phyloP scores from a whole-genome alignment of 2,329 filamentous ascomycete genomes.

The Fusarium kyushuense region DNA sequence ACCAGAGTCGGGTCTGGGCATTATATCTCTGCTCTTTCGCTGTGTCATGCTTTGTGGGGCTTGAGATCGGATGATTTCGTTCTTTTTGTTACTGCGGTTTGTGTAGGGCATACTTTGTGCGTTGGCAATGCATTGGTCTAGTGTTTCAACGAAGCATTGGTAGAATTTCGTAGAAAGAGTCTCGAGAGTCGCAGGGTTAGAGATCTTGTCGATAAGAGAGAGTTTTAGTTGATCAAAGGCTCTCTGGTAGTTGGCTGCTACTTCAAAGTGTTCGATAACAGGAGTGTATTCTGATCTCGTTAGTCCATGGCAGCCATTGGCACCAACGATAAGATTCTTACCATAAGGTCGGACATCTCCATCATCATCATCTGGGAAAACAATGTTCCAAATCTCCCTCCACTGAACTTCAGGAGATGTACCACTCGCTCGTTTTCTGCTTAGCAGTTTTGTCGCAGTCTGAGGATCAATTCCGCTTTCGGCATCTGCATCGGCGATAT shows the following conservation, averaged over 20 bases:
- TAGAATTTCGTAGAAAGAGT: conserved; percentile 56
- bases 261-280: conserved; percentile 58
- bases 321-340: conserved; percentile 38
- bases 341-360: conserved; percentile 49
- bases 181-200: conserved; percentile 54
- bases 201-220: conserved; percentile 54
- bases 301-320: neutral
- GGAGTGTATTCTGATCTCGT: conserved; percentile 53
- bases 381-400: conserved; percentile 58
- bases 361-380: conserved; percentile 58
- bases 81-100: conserved; percentile 57
- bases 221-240: conserved; percentile 52
- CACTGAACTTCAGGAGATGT: conserved; percentile 55
- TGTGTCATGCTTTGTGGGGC: conserved; percentile 34
- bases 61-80: conserved; percentile 46
- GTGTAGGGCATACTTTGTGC: conserved; percentile 56
- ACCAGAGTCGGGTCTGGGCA: conserved; percentile 54
- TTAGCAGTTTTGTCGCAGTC: conserved; percentile 56
- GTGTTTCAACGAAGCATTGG: conserved; percentile 56
- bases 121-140: conserved; percentile 53
- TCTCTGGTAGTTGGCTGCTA: conserved; percentile 51
- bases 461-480: conserved; percentile 57
- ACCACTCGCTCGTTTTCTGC: conserved; percentile 55
- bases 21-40: conserved; percentile 44
- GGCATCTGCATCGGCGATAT: conserved; percentile 56